Percentiles rank a stretch among this genome's conserved stretches.
Conservation (phyloP, 371 early-diverging fungal species). For the Saksenaea oblongispora region DNA sequence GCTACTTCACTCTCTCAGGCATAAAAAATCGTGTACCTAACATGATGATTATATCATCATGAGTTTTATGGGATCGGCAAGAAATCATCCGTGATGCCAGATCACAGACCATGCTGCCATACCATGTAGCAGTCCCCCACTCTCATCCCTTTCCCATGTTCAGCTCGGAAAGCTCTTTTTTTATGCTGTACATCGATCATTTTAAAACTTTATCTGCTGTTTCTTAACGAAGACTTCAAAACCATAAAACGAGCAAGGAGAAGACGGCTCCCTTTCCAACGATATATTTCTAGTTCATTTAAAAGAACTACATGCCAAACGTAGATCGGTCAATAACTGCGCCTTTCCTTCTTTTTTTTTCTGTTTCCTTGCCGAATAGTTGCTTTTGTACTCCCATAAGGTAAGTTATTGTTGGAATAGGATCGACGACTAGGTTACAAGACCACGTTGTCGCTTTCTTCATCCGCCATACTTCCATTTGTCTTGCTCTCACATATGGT, state of each 20-base stretch:
- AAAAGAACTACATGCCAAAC: not conserved
- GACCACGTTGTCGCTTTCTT: not conserved
- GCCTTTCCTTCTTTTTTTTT: not conserved
- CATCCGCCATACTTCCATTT: not conserved
- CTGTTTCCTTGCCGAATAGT: not conserved
- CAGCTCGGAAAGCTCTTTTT: not conserved
- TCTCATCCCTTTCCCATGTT: not conserved
- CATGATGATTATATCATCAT: not conserved
- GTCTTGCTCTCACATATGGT: not conserved
- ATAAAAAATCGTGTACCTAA: not conserved
- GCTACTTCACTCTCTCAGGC: not conserved
- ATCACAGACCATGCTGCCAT: conserved; percentile 5
- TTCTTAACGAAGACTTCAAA: not conserved
- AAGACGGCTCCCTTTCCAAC: not conserved
- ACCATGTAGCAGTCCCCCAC: not conserved
- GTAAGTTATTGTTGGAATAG: not conserved
- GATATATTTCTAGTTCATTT: not conserved
- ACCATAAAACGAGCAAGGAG: not conserved
- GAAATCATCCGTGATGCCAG: not conserved
- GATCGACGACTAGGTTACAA: no score
- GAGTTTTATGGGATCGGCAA: not conserved
- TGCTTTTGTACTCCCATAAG: not conserved
- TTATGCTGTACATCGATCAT: not conserved
- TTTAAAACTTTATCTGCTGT: not conserved
- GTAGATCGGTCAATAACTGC: not conserved